Evolutionary conservation across 2,329 filamentous ascomycete species (phyloP), one percentile per base, ranked within the genome.

Genomic region (Aspergillus sp.): DNA sequence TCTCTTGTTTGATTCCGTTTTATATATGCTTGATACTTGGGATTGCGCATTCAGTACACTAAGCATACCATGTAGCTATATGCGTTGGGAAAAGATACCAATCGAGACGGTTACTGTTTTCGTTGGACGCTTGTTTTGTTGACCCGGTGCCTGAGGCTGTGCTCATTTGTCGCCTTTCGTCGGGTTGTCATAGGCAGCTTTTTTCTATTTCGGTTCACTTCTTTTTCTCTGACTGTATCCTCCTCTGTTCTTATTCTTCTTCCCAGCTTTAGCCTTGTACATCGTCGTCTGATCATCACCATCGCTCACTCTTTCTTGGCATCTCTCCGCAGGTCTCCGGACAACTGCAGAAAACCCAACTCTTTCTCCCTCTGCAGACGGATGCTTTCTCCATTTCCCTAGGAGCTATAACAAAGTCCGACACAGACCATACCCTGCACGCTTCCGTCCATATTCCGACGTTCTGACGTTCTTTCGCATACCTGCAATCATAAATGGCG

Each of bases 1-100:
- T 19, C 42, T 48, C 23, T 19, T 41, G 30, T 45, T 49, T 39
- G 39, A 35, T 48, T 48, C 44, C 25, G 33, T 47, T 45, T 46
- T 17, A 45, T 47, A 46, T 52, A 39, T 49, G 22, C 42, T 25
- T 32, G 43, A 43, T 37, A 37, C 33, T 37, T 15, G 47, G 30
- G 32, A 42, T 43, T 35, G 46, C 48, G 48, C 43, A 25, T 53
- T 37, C 43, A 50, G 46, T 6, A 5, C 45, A 47, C 41, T 41
- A 43, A 48, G 49, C 43, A 49, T 30, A 39, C 46, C 43, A 39
- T 57, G 48, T 56, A 59, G 51, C 49, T 55, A 54, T 50, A 49
- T 35, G 19, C 22, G 15, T 44, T 51, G 25, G 25, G 25, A 30
- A 48, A 49, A 60, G 59, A 61, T 60, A 60, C 56, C 55, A 60